Evolutionary conservation across 2,329 filamentous ascomycete species (phyloP), one percentile per base, ranked within the genome.

Genomic region (Nemania sp.): DNA sequence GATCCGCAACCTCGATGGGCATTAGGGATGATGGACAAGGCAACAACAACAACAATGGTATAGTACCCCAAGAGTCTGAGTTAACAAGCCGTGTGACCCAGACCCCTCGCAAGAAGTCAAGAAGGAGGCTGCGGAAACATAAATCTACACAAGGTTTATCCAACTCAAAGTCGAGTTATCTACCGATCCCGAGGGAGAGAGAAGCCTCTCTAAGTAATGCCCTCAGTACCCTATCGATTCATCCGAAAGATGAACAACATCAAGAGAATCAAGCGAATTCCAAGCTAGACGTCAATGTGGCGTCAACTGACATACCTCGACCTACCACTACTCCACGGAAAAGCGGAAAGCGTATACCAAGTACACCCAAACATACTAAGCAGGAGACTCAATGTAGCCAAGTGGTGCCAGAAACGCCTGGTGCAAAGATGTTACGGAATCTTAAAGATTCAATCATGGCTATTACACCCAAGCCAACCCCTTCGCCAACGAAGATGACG

Each of bases 211-310:
- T 82, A 49, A 75, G 74, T 66, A 73, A 52, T 80, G 87, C 69
- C 70, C 75, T 41, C 74, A 76, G 15, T 68, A n/a, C n/a, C n/a
- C n/a, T 87, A 67, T 82, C 77, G 61, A 77, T 87, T 41, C 66
- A 79, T 20, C 79, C 83, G 38, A 70, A 76, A 24, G 65, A 55
- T n/a, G 55, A 53, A 43, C 47, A 67, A n/a, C 64, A 71, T 54
- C 68, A 72, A 69, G 78, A 78, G 73, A 79, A 76, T 84, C 85
- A 84, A 87, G 85, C 83, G 84, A 83, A 78, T 75, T 79, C 80
- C 72, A 75, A 70, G 56, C 69, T 62, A 72, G 67, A 65, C 63
- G 73, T 70, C 68, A 76, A 72, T 71, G 70, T 71, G 68, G 74
- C 61, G 47, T 65, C 62, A 61, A 67, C 66, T 35, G 47, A 68